Base-by-base conservation (phyloP, 192 early-diverging fungal genomes). In the Rhizoclosmatium globosum region DNA sequence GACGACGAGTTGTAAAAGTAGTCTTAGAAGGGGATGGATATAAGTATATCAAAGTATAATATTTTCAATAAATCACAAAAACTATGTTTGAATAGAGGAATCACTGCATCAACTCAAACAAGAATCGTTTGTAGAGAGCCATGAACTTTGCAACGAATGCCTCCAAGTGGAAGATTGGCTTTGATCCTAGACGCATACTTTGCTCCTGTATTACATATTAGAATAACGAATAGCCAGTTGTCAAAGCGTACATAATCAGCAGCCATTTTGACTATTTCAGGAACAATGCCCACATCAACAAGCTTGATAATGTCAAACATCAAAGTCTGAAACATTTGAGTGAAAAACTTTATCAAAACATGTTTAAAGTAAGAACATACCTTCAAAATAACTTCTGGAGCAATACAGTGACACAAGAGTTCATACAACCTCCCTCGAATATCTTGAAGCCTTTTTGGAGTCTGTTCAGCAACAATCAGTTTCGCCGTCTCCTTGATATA, bases 141-240 rank as follows among this genome's bases (percentile, higher is more conserved):
- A 99, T 98, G 67, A 97, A 90, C 78, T 92, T 92, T 48, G 94
- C 95, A 41, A 94, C 91, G 85, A 96, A 99, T 0, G 96, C 95
- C 80, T 99, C 97, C 42, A 99, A 85, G 80, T 99, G 96, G 74
- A 98, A 95, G 31, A 99, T 96, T 2, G 91, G 89, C 87, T 99
- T 99, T 71, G 90, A 92, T 2, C 97, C 97, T 19, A 89, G 81
- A 53, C 91, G 89, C 80, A 99, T 82, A 60, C 94, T 92, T 71
- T 97, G 94, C 78, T 99, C 96, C 89, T 88, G 53, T 62, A 44
- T 2, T 31, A 31, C 31, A 31, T 31, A 31, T 31, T 31, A 4
- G 44, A 68, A 45, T 21, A 23, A 53, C 21, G 11, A 57, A 72
- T 39, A 38, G 19, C 39, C 15, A 38, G 50, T 53, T 31, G n/a